These are phyloP conservation scores for Bryoglossum gracile DNA, from an alignment of 495 filamentous ascomycete genomes.

Conservation along the genomic window DNA sequence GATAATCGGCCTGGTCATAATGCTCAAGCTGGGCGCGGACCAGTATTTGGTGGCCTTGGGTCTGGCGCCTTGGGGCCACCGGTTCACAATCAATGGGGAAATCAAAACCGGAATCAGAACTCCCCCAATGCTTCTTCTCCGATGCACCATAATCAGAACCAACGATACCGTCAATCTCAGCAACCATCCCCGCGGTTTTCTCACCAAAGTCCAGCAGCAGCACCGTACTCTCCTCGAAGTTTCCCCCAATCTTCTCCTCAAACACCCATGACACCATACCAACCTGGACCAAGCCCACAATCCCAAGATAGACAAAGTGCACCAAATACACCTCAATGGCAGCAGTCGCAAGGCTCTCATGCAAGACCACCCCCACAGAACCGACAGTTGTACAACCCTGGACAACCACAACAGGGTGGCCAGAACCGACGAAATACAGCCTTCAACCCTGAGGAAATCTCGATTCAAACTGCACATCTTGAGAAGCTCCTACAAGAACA, in stretches of 20 bases:
- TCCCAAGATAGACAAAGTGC: constrained; percentile 4
- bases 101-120: constrained; percentile 2
- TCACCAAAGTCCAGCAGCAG: not conserved
- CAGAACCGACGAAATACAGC: constrained; percentile 8
- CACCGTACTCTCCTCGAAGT: constrained; percentile 15
- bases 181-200: constrained; percentile 15
- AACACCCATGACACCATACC: constrained; percentile 11
- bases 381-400: constrained; percentile 29
- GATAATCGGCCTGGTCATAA: constrained; percentile 31
- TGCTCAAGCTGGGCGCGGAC: constrained; percentile 9
- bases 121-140: too few relatives aligned
- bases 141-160: constrained; percentile 15
- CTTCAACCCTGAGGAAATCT: constrained; percentile 32
- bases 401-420: not conserved
- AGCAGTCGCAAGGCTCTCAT: not conserved
- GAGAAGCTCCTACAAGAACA: constrained; percentile 35
- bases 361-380: constrained; percentile 19
- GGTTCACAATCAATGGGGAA: constrained; percentile 1
- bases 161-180: constrained; percentile 12
- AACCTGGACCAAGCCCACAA: constrained; percentile 5
- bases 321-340: constrained; percentile 5
- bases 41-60: too few relatives aligned
- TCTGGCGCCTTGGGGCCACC: not conserved
- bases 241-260: constrained; percentile 9
- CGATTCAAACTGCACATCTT: constrained; percentile 38